A percentile compares a stretch with the other conserved stretches of the same genome.
These are phyloP conservation scores for Yamadazyma kanchanaburiensis DNA, from an alignment of 1,139 yeast species.

Conservation along the genomic window DNA sequence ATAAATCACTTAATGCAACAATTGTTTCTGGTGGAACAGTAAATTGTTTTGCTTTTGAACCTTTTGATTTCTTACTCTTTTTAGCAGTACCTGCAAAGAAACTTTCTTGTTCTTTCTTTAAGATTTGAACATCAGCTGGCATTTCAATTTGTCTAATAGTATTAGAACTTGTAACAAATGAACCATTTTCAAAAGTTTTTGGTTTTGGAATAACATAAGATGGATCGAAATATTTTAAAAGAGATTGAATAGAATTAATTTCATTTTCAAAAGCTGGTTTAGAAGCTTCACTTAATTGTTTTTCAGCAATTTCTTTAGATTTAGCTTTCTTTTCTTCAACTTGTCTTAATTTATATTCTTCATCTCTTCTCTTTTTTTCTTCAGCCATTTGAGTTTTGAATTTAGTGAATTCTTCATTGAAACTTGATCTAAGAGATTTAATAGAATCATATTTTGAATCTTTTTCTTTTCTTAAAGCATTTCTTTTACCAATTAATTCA, in stretches of 20 bases:
- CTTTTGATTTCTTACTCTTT: conserved; percentile 40
- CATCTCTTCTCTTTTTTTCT: conserved; percentile 69
- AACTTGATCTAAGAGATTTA: conserved; percentile 63
- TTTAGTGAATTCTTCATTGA: conserved; percentile 67
- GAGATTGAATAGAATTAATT: conserved; percentile 67
- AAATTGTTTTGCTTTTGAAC: conserved; percentile 44
- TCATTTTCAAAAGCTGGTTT: conserved; percentile 83
- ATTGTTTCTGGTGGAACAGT: conserved; percentile 80
- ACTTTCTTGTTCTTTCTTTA: conserved; percentile 64
- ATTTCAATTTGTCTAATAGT: conserved; percentile 52
- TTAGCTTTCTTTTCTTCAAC: conserved; percentile 58
- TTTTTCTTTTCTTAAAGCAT: conserved; percentile 64
- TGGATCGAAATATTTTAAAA: conserved; percentile 77
- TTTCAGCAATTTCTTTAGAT: conserved; percentile 64
- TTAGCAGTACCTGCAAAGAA: conserved; percentile 50
- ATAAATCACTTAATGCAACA: conserved; percentile 72
- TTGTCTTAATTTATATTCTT: conserved; percentile 57
- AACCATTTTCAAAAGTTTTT: conserved; percentile 24
- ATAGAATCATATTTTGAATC: conserved; percentile 65
- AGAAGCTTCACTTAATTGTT: conserved; percentile 63
- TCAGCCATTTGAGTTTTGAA: conserved; percentile 68
- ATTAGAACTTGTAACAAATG: conserved; percentile 23
- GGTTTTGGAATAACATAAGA: conserved; percentile 61
- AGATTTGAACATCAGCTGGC: conserved; percentile 62
- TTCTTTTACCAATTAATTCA: conserved; percentile 61